Evolutionary conservation across 2,329 filamentous ascomycete genomes (phyloP).

Genomic region (Leptographium radiaticola): DNA sequence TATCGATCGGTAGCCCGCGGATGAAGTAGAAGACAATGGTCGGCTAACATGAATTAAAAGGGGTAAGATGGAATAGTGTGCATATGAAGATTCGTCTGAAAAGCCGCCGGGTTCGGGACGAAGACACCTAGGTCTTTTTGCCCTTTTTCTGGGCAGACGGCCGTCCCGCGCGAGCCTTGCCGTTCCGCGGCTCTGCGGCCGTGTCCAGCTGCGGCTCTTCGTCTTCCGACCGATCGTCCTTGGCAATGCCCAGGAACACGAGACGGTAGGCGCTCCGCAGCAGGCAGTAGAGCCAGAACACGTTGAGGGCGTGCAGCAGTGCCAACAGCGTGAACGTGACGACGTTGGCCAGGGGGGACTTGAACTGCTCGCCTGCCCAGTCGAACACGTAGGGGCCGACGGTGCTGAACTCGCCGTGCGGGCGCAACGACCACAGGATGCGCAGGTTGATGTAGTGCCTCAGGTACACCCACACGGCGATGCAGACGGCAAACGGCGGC

Average conservation of each 20-base stretch:
- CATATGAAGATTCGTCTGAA: too few relatives aligned
- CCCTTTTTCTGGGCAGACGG: not conserved
- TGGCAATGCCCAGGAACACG: constrained; percentile 44
- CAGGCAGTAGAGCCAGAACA: constrained; percentile 75
- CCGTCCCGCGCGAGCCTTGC: not conserved
- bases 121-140: not conserved
- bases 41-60: too few relatives aligned
- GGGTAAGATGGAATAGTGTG: too few relatives aligned
- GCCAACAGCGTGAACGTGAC: constrained; percentile 54
- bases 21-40: too few relatives aligned
- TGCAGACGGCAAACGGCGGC: constrained; percentile 75
- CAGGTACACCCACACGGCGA: constrained; percentile 74
- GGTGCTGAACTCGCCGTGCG: constrained; percentile 48
- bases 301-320: constrained; percentile 58
- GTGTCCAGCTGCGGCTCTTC: constrained; percentile 43
- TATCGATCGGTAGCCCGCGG: too few relatives aligned
- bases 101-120: not conserved
- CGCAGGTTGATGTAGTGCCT: constrained; percentile 73
- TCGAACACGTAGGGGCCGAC: constrained; percentile 63
- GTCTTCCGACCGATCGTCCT: constrained; percentile 59
- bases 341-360: constrained; percentile 54
- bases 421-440: constrained; percentile 64
- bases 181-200: not conserved
- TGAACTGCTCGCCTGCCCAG: constrained; percentile 67
- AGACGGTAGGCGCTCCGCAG: constrained; percentile 62